These are phyloP conservation scores for Parascedosporium putredinis DNA, from an alignment of 2,329 filamentous ascomycete genomes.

Conservation along the genomic window DNA sequence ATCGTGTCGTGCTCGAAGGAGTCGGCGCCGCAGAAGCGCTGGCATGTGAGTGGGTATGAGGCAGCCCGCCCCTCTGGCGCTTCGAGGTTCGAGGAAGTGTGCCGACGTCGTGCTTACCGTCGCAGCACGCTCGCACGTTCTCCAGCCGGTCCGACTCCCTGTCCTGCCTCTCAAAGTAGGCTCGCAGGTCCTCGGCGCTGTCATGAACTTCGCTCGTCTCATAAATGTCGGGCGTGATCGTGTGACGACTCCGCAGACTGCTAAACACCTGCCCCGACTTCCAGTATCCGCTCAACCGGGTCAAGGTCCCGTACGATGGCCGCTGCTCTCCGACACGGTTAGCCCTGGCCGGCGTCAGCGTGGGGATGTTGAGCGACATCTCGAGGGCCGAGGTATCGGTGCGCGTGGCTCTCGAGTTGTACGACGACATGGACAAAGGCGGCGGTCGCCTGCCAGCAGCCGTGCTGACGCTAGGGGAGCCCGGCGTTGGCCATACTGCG, in stretches of 20 bases:
- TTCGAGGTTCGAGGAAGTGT: constrained; percentile 37
- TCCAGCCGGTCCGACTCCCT: constrained; percentile 71
- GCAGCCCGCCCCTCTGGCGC: constrained; percentile 23
- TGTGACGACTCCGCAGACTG: constrained; percentile 40
- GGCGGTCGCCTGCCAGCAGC: constrained; percentile 38
- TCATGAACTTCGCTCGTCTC: constrained; percentile 57
- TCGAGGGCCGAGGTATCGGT: constrained; percentile 46
- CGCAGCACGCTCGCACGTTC: constrained; percentile 94
- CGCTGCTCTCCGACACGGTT: constrained; percentile 24
- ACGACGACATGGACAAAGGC: constrained; percentile 63
- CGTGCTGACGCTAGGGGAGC: constrained; percentile 24
- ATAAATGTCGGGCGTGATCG: constrained; percentile 35
- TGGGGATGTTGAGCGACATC: constrained; percentile 30
- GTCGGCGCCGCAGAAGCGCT: constrained; percentile 25
- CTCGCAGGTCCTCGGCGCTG: constrained; percentile 72
- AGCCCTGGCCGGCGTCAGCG: constrained; percentile 40
- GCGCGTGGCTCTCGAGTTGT: constrained; percentile 63
- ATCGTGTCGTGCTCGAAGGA: constrained; percentile 24
- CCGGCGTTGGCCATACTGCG: constrained; percentile 31
- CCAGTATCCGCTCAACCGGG: constrained; percentile 51
- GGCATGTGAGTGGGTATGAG: constrained; percentile 24
- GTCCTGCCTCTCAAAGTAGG: constrained; percentile 70
- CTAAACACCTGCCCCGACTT: constrained; percentile 42
- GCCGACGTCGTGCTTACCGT: constrained; percentile 79
- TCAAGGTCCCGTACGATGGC: constrained; percentile 37